Conservation (phyloP, 2,329 filamentous ascomycete species). For the Phialocephala sp. region DNA sequence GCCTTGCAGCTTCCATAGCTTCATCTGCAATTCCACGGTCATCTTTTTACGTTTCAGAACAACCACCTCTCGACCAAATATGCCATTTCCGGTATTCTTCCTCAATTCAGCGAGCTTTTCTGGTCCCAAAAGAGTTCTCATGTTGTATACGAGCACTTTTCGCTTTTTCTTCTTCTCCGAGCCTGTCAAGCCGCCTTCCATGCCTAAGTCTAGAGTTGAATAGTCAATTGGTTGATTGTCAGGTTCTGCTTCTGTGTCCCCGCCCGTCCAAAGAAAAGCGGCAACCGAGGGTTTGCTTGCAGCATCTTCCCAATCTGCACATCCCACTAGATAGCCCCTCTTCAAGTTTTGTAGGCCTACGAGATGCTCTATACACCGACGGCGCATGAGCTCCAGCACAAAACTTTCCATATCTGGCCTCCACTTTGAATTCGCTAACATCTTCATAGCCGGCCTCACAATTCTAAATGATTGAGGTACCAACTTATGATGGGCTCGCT, state of each 20-base stretch:
- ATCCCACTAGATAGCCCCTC: conserved; percentile 50
- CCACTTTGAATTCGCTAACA: conserved; percentile 43
- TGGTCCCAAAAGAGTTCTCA: conserved; percentile 56
- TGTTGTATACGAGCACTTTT: conserved; percentile 57
- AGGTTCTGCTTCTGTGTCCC: conserved; percentile 7
- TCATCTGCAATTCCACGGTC: conserved; percentile 53
- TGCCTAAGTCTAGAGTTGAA: conserved; percentile 51
- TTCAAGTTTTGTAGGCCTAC: conserved; percentile 45
- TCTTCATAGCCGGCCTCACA: conserved; percentile 28
- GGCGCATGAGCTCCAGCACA: conserved; percentile 57
- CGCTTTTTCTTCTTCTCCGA: conserved; percentile 42
- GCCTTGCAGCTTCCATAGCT: conserved; percentile 64
- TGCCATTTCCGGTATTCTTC: conserved; percentile 26
- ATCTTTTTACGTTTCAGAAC: conserved; percentile 49
- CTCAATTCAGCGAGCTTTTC: conserved; percentile 51
- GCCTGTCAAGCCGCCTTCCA: conserved; percentile 6
- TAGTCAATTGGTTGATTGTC: conserved; percentile 46
- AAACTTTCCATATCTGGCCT: conserved; percentile 61
- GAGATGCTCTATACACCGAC: conserved; percentile 53
- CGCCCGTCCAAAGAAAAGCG: conserved; percentile 38
- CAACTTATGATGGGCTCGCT: conserved; percentile 5
- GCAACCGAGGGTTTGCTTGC: conserved; percentile 43
- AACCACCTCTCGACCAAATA: conserved; percentile 45
- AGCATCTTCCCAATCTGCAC: conserved; percentile 52
- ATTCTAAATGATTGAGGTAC: conserved; percentile 16